Evolutionary conservation across 176 grass and related monocot species (phyloP), one percentile per base, ranked within the genome.

Genomic region (Carex scoparia): DNA sequence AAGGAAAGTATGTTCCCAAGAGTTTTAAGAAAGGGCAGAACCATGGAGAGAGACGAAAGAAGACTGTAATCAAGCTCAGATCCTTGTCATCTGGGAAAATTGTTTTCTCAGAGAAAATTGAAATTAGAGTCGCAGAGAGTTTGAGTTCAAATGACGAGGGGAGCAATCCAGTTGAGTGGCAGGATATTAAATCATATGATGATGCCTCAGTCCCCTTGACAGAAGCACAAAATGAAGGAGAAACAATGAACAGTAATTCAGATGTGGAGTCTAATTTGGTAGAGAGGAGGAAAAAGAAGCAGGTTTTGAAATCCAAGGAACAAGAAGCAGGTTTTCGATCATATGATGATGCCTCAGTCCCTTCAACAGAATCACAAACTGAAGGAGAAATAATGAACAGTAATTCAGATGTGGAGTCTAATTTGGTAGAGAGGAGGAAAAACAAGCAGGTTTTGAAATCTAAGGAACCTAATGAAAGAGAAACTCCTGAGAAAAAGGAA

Each of bases 101-200:
- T 60, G 89, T 81, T 2, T 86, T 84, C 0, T 75, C 79, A 35
- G 42, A 42, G 79, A 89, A 70, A 18, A 79, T 81, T 7, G 70
- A 60, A 4, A 79, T 87, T 72, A 49, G 3, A 23, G 0, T 1
- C 0, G 80, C 19, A 71, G 42, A 2, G 53, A 74, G 4, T 81
- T 74, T 33, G 4, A 19, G 23, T 15, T 76, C 58, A 2, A 77
- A 69, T 55, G n/a, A 84, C 11, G 53, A 77, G 59, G 53, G 8
- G 13, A 11, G 0, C 3, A 77, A 84, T 64, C 10, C 27, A 28
- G 92, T 91, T 68, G 67, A 88, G 85, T 94, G 92, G 92, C 90
- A 89, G 82, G 89, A 91, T 53, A 91, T 94, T 9, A 62, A 84
- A 65, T 85, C 85, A 8, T 89, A 91, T 7, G 90, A 87, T 33